Conservation (phyloP, 179 eudicot genomes). For the Drosera spatulata region DNA sequence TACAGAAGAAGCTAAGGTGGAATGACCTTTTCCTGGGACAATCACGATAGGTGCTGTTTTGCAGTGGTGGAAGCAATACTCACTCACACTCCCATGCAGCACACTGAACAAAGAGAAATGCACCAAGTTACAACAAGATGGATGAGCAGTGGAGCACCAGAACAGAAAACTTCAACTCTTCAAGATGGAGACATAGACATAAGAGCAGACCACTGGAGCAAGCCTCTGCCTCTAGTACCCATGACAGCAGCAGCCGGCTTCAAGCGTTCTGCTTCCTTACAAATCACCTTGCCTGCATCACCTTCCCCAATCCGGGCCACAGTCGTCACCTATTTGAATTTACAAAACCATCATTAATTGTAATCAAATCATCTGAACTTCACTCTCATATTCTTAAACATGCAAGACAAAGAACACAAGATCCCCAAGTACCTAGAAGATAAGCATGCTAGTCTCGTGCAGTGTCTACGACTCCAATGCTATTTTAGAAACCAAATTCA, state of each 20-base stretch:
- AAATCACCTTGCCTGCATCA: conserved; percentile 81
- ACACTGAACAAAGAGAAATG: conserved; percentile 32
- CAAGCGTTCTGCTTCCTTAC: conserved; percentile 62
- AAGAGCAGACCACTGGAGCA: conserved; percentile 51
- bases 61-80: conserved; percentile 65
- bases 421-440: too few relatives aligned
- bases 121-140: too few relatives aligned
- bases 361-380: too few relatives aligned
- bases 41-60: conserved; percentile 66
- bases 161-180: too few relatives aligned
- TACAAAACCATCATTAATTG: too few relatives aligned
- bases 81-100: conserved; percentile 76
- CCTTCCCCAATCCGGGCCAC: conserved; percentile 74
- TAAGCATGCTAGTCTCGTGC: too few relatives aligned
- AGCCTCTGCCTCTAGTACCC: conserved; percentile 82
- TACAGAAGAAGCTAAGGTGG: background rate
- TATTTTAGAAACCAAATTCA: too few relatives aligned
- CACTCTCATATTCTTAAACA: too few relatives aligned
- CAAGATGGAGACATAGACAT: too few relatives aligned
- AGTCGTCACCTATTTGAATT: conserved; percentile 36
- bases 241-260: conserved; percentile 64
- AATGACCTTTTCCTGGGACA: conserved; percentile 71
- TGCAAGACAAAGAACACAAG: too few relatives aligned
- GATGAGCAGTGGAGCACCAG: too few relatives aligned
- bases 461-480: too few relatives aligned